Evolutionary conservation across 148 eudicot species (phyloP).

Genomic region (Simmondsia chinensis): DNA sequence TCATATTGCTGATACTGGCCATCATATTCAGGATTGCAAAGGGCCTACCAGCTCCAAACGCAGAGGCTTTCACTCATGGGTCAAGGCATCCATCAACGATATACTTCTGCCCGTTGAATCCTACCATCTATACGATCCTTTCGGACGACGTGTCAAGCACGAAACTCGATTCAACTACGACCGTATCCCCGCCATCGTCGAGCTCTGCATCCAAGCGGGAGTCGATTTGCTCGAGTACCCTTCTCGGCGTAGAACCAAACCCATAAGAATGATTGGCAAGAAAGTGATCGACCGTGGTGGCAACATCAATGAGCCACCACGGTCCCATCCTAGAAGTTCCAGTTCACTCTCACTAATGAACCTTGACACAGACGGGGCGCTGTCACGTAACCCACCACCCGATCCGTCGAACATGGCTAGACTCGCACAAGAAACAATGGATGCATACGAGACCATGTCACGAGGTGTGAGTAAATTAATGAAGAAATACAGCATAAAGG

Average conservation of each 20-base stretch:
- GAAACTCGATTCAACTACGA: constrained; percentile 81
- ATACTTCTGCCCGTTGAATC: constrained; percentile 78
- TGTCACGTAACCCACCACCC: constrained; percentile 49
- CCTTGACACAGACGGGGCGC: constrained; percentile 67
- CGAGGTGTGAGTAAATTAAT: constrained; percentile 68
- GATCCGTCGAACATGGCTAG: constrained; percentile 30
- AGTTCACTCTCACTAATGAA: constrained; percentile 39
- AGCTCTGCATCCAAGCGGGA: constrained; percentile 97
- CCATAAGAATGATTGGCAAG: constrained; percentile 71
- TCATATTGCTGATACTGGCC: constrained; percentile 59
- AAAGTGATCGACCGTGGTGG: constrained; percentile 78
- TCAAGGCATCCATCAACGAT: constrained; percentile 80
- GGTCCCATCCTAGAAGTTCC: constrained; percentile 5
- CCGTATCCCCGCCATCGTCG: constrained; percentile 90
- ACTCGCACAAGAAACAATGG: constrained; percentile 58
- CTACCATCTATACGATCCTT: constrained; percentile 89
- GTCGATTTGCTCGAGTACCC: constrained; percentile 77
- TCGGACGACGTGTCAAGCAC: constrained; percentile 74
- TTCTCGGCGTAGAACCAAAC: constrained; percentile 71
- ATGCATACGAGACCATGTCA: constrained; percentile 54
- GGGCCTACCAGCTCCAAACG: constrained; percentile 59
- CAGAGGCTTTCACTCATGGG: constrained; percentile 69
- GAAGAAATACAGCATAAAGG: constrained; percentile 77
- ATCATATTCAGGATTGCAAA: constrained; percentile 60
- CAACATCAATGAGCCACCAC: constrained; percentile 35